Base-by-base conservation (phyloP, 345 rosid genomes). In the Gossypium mustelinum region DNA sequence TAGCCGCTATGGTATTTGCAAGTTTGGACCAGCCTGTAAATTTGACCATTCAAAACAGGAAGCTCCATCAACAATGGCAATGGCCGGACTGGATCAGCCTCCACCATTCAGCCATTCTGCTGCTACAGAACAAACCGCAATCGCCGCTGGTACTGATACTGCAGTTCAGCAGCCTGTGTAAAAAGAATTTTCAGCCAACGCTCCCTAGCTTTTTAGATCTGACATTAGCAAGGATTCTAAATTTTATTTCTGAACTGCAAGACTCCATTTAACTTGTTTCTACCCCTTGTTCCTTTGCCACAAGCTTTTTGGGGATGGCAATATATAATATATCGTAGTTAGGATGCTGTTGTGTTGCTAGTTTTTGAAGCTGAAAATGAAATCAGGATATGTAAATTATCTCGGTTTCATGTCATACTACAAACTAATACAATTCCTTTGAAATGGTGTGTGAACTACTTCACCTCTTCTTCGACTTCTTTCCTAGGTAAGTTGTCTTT, bases 1-100 rank as follows among this genome's bases (percentile, higher is more conserved):
- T 86, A 93, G 88, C 77, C 89, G 97, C 54, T 93, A 93, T 62
- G 98, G 98, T 63, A 87, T 93, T 75, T 93, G 98, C 90, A 95
- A 91, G 83, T 93, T 86, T 16, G 99, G 99, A 12, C 98, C 97
- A 60, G 92, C 97, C 29, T 93, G 99, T 82, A 93, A 84, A 87
- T 89, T 84, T 75, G 83, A 87, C 82, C 96, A 91, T 79, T 84
- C 89, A 2, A 50, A 68, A 58, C 88, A 88, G 25, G 83, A 79
- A 60, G 78, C 84, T 77, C 12, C 77, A 5, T 57, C 84, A 7
- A 9, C 75, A 7, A 85, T 79, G n/a, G 63, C 79, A 7, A 85
- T 79, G n/a, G 63, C 79, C 55, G 73, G 77, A 25, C 61, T 74
- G 16, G 81, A 85, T 76, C 78, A 76, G 57, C 54, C 60, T 1